A percentile compares a stretch with the other conserved stretches of the same genome.
Evolutionary conservation across 2,329 filamentous ascomycete genomes (phyloP).

Genomic region (Aspergillus neoniger): DNA sequence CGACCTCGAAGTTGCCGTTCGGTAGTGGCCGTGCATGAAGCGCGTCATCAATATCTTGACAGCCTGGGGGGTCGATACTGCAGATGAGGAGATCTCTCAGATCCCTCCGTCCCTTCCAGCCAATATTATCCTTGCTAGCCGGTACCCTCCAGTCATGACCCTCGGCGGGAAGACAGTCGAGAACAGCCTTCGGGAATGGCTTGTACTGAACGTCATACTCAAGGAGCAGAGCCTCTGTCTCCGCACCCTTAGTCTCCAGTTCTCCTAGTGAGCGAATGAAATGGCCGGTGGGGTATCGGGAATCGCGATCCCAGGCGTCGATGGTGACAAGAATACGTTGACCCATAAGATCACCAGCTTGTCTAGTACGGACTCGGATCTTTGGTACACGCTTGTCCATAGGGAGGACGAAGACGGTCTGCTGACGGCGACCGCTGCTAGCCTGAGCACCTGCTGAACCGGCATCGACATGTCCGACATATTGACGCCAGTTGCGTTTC

Average conservation of each 20-base stretch:
- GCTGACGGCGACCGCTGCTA: constrained; percentile 78
- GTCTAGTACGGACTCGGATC: constrained; percentile 87
- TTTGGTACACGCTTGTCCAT: constrained; percentile 99
- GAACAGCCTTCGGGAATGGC: constrained; percentile 90
- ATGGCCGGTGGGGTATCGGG: constrained; percentile 87
- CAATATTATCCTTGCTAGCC: constrained; percentile 72
- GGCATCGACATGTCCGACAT: constrained; percentile 91
- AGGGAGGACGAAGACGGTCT: constrained; percentile 90
- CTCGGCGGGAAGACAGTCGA: constrained; percentile 88
- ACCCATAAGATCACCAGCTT: constrained; percentile 83
- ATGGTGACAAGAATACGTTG: constrained; percentile 92
- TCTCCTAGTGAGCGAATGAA: constrained; percentile 92
- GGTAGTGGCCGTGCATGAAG: constrained; percentile 81
- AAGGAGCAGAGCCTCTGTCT: constrained; percentile 89
- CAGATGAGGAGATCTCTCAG: constrained; percentile 85
- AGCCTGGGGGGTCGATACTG: constrained; percentile 94
- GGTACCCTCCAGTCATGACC: constrained; percentile 95
- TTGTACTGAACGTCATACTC: constrained; percentile 98
- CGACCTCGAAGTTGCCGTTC: constrained; percentile 94
- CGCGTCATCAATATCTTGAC: constrained; percentile 97
- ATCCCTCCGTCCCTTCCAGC: constrained; percentile 84
- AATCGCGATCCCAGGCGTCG: constrained; percentile 92
- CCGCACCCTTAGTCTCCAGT: constrained; percentile 93
- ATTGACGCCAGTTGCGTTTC: constrained; percentile 97
- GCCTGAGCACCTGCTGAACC: constrained; percentile 74